A percentile compares a stretch with the other conserved stretches of the same genome.
These are phyloP conservation scores for Tanacetum coccineum DNA, from an alignment of 129 eudicot genomes.

Conservation along the genomic window DNA sequence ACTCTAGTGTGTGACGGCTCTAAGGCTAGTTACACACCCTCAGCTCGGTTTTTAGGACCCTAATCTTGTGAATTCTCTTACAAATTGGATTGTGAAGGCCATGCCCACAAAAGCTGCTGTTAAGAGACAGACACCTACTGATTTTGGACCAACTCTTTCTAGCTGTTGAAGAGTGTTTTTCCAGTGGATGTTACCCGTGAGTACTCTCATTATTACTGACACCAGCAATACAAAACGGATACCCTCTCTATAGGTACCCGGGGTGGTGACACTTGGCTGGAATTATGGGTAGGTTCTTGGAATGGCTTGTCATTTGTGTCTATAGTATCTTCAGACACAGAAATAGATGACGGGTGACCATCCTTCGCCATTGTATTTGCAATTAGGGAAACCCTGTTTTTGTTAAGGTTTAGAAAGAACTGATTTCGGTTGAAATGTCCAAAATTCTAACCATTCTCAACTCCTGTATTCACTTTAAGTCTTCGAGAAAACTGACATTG, in stretches of 20 bases:
- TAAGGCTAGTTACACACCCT: constrained; percentile 87
- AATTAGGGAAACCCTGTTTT: constrained; percentile 24
- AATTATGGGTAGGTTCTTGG: constrained; percentile 38
- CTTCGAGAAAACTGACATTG: constrained; percentile 25
- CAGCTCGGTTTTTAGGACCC: constrained; percentile 80
- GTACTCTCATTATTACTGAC: constrained; percentile 55
- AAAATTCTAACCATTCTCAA: constrained; percentile 19
- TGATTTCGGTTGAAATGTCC: constrained; percentile 20
- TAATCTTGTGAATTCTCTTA: constrained; percentile 80
- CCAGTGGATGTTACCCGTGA: constrained; percentile 90
- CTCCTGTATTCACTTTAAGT: constrained; percentile 20
- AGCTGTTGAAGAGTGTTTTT: constrained; percentile 94
- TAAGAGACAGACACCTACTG: constrained; percentile 89
- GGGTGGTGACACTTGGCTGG: constrained; percentile 89
- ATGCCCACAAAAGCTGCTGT: constrained; percentile 93
- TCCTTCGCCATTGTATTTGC: constrained; percentile 33
- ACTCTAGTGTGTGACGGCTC: constrained; percentile 79
- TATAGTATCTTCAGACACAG: constrained; percentile 38
- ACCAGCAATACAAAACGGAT: constrained; percentile 73
- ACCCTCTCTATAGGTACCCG: constrained; percentile 68
- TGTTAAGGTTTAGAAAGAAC: constrained; percentile 14
- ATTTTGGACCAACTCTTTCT: constrained; percentile 88
- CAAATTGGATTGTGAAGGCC: constrained; percentile 95
- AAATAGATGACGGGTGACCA: constrained; percentile 40
- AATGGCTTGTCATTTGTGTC: constrained; percentile 22